Evolutionary conservation across 2,329 filamentous ascomycete species (phyloP).

Genomic region (Pestalotiopsis sp.): DNA sequence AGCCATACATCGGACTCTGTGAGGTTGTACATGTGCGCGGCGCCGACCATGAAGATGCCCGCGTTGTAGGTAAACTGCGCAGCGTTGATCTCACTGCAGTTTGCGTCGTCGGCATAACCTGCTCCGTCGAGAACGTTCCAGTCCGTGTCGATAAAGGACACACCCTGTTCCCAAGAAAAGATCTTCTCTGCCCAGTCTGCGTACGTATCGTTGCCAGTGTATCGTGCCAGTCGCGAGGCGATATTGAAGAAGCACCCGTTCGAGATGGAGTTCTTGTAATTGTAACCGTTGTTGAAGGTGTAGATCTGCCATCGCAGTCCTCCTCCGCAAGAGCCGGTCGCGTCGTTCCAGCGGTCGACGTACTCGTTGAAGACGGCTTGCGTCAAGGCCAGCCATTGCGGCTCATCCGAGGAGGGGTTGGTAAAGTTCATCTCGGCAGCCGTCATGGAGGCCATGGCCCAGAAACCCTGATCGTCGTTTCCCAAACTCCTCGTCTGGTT

Average conservation of each 20-base stretch:
- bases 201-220: slow-evolving; percentile 80
- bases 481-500: slow-evolving; percentile 65
- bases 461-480: slow-evolving; percentile 82
- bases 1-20: slow-evolving; percentile 47
- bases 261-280: slow-evolving; percentile 70
- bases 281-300: slow-evolving; percentile 71
- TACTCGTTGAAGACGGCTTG: slow-evolving; percentile 84
- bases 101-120: slow-evolving; percentile 34
- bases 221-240: slow-evolving; percentile 72
- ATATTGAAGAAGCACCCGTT: slow-evolving; percentile 74
- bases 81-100: slow-evolving; percentile 31
- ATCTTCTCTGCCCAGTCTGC: slow-evolving; percentile 72
- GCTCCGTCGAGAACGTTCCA: slow-evolving; percentile 63
- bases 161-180: slow-evolving; percentile 65
- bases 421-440: slow-evolving; percentile 79
- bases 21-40: slow-evolving; percentile 40
- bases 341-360: slow-evolving; percentile 68
- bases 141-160: slow-evolving; percentile 58
- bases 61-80: slow-evolving; percentile 33
- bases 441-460: slow-evolving; percentile 80
- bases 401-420: slow-evolving; percentile 62
- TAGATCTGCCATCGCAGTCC: slow-evolving; percentile 88
- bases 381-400: slow-evolving; percentile 77
- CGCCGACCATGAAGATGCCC: slow-evolving; percentile 35
- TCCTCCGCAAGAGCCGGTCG: slow-evolving; percentile 60